Evolutionary conservation across 2,329 filamentous ascomycete genomes (phyloP), one percentile per base, ranked within the genome.

Genomic region (Rutstroemia sp.): DNA sequence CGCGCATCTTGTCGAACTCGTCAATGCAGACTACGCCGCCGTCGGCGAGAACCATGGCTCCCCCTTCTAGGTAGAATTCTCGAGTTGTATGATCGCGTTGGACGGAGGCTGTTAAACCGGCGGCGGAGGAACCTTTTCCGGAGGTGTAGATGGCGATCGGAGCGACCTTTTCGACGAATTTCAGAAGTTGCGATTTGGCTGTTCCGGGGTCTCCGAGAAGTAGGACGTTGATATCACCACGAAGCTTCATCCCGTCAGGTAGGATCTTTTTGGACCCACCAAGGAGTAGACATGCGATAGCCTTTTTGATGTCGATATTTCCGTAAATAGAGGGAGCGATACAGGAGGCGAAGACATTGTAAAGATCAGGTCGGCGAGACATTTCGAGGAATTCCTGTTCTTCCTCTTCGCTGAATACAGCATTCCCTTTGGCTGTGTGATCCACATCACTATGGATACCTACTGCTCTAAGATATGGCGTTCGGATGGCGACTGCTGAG

Each of bases 1-100:
- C 94, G 60, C 94, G 82, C 94, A 99, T 99, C 78, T 99, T 99
- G 76, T 99, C 94, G 69, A 99, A 99, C 73, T 99, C 94, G 69
- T 99, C 94, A 65, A 99, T 99, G 72, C 94, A 97, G 9, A 97
- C 94, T 1, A 97, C 92, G 65, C 94, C 94, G 2, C 92, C 92
- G 64, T 99, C 94, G 4, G 94, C 94, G 17, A 99, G 82, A 3
- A 99, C 94, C 94, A 99, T 97, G 34, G 94, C 94, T 73, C 94
- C 94, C 48, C 94, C 94, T 76, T 99, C 94, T 0, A 99, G 83
- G 68, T 97, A 99, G 72, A 99, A 99, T 70, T 99, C 94, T 51
- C 94, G 83, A 0, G 92, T 96, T 14, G 86, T 88, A 14, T 89
- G 86, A 68, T 99, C 94, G 57, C 94, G 85, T 66, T 99, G 94